A percentile compares a stretch with the other conserved stretches of the same genome.
Evolutionary conservation across 257 asterid species (phyloP).

Genomic region (Pogostemon cablin): DNA sequence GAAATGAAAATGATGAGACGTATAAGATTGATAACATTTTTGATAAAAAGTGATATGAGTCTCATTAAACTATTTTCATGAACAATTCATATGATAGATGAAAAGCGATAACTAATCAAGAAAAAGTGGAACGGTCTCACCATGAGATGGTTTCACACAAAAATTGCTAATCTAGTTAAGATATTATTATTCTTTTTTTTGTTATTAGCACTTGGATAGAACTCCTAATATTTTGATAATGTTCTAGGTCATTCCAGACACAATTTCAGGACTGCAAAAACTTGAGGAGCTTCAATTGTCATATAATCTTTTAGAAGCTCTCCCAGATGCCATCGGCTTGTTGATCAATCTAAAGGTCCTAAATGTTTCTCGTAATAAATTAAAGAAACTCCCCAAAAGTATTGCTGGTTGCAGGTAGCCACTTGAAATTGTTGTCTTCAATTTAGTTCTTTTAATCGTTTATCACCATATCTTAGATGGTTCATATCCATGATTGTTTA

Average conservation of each 20-base stretch:
- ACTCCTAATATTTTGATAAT: background rate
- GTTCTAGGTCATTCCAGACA: constrained; percentile 61
- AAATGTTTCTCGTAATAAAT: constrained; percentile 57
- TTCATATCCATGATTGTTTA: background rate
- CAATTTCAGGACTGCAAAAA: constrained; percentile 54
- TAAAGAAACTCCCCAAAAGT: constrained; percentile 64
- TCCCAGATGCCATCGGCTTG: constrained; percentile 67
- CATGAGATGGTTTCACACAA: too few relatives aligned
- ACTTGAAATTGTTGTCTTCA: background rate
- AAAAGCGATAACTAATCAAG: too few relatives aligned
- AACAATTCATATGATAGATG: too few relatives aligned
- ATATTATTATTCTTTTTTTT: too few relatives aligned
- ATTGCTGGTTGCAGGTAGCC: constrained; percentile 65
- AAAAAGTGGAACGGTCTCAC: too few relatives aligned
- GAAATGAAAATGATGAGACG: too few relatives aligned
- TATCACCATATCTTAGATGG: background rate
- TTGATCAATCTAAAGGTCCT: constrained; percentile 55
- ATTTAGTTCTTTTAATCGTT: background rate
- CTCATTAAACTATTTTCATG: too few relatives aligned
- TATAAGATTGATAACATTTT: too few relatives aligned
- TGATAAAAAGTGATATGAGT: too few relatives aligned
- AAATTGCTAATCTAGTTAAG: too few relatives aligned
- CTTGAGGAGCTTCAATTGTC: constrained; percentile 63
- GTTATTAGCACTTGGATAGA: background rate
- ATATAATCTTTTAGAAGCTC: constrained; percentile 51